A percentile compares a stretch with the other conserved stretches of the same genome.
phyloP scores from a whole-genome alignment of 108 stramenopile genomes.

The Epithemia pelagica region DNA sequence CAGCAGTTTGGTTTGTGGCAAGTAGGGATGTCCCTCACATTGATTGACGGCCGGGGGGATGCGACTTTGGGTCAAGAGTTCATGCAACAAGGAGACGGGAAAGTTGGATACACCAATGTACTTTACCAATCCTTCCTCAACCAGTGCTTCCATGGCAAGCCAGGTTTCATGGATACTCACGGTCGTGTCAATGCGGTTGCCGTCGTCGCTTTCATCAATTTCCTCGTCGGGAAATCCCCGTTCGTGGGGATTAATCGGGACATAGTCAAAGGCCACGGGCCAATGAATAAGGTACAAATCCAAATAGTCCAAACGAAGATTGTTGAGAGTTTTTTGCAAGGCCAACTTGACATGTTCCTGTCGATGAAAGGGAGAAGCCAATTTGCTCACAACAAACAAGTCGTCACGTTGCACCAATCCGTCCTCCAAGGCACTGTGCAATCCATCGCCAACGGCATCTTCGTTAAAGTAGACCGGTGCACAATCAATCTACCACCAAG shows the following conservation, averaged over 20 bases:
- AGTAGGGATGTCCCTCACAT: conserved; percentile 85
- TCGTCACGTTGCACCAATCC: conserved; percentile 45
- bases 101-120: conserved; percentile 83
- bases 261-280: conserved; percentile 78
- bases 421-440: conserved; percentile 28
- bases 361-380: conserved; percentile 76
- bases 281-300: conserved; percentile 89
- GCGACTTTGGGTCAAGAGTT: conserved; percentile 48
- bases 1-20: conserved; percentile 63
- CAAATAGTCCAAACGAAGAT: conserved; percentile 79
- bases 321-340: conserved; percentile 60
- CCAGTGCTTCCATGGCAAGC: conserved; percentile 66
- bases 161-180: conserved; percentile 49
- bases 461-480: conserved; percentile 78
- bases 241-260: conserved; percentile 41
- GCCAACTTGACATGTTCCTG: conserved; percentile 69
- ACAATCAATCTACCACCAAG: conserved; percentile 58
- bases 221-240: conserved; percentile 76
- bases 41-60: conserved; percentile 79
- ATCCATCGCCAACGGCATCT: conserved; percentile 58
- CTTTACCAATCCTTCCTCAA: conserved; percentile 8
- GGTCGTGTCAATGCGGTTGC: conserved; percentile 52
- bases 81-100: conserved; percentile 65
- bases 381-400: conserved; percentile 78
- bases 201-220: conserved; percentile 68